phyloP scores from a whole-genome alignment of 2,329 filamentous ascomycete species.

The Stagonosporopsis rhizophila region DNA sequence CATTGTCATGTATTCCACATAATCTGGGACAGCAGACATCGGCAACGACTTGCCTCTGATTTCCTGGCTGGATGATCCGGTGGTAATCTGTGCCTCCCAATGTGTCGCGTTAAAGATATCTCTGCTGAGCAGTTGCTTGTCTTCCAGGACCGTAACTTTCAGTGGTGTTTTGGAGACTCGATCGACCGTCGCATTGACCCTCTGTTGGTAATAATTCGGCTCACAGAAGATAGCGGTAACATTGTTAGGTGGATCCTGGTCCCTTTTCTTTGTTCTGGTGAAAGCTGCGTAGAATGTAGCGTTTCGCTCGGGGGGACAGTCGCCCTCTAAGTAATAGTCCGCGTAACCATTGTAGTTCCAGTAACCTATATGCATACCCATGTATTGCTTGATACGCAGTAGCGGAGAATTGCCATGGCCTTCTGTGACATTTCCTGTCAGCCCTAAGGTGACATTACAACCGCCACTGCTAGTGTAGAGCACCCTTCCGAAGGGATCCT shows the following conservation, averaged over 20 bases:
- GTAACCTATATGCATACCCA: constrained; percentile 56
- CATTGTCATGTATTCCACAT: constrained; percentile 13
- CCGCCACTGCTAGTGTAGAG: constrained; percentile 27
- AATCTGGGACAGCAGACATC: constrained; percentile 8
- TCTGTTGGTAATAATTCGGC: constrained; percentile 55
- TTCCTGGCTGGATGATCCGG: not conserved
- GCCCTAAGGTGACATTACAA: constrained; percentile 22
- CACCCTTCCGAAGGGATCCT: not conserved
- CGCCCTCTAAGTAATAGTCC: constrained; percentile 38
- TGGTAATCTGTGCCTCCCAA: constrained; percentile 45
- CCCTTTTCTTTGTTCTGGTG: constrained; percentile 17
- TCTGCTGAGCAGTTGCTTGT: not conserved
- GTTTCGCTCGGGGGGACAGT: constrained; percentile 43
- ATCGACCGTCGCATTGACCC: constrained; percentile 53
- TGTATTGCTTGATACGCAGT: constrained; percentile 25
- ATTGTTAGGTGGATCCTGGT: constrained; percentile 23
- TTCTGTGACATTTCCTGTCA: constrained; percentile 25
- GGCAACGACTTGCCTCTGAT: constrained; percentile 23
- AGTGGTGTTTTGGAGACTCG: not conserved
- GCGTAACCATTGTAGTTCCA: constrained; percentile 33
- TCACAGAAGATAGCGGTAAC: constrained; percentile 33
- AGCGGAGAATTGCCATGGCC: not conserved
- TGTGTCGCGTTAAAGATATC: constrained; percentile 41
- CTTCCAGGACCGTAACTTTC: constrained; percentile 1
- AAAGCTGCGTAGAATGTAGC: constrained; percentile 46